A percentile compares a stretch with the other conserved stretches of the same genome.
Evolutionary conservation across 768 basidiomycete species (phyloP).

Genomic region (Boletus eberwhitei): DNA sequence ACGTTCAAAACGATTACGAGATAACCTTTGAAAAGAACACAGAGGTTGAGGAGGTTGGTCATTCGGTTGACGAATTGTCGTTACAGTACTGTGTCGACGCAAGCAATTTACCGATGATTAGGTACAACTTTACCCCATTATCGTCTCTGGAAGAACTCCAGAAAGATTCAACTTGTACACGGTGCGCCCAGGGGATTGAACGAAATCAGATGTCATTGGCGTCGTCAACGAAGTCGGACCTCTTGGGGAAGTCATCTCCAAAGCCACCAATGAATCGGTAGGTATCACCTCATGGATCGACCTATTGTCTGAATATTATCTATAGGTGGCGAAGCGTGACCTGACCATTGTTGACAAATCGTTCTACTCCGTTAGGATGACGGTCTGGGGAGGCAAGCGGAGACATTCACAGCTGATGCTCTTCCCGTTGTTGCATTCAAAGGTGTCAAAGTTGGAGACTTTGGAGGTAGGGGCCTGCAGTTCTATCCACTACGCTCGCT

Average conservation of each 20-base stretch:
- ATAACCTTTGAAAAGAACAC: conserved; percentile 81
- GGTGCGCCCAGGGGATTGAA: conserved; percentile 46
- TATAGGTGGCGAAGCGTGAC: conserved; percentile 84
- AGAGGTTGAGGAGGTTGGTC: conserved; percentile 75
- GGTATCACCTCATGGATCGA: not conserved
- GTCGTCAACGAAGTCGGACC: conserved; percentile 77
- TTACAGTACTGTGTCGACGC: conserved; percentile 81
- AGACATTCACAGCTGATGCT: conserved; percentile 60
- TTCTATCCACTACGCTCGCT: not conserved
- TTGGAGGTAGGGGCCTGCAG: conserved; percentile 56
- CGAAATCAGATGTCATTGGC: conserved; percentile 72
- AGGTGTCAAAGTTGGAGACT: conserved; percentile 90
- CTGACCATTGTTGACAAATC: conserved; percentile 85
- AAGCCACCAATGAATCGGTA: conserved; percentile 63
- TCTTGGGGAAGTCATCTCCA: conserved; percentile 68
- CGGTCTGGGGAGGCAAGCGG: conserved; percentile 94
- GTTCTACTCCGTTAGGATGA: conserved; percentile 73
- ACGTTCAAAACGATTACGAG: conserved; percentile 90
- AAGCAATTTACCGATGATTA: conserved; percentile 71
- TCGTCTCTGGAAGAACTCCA: conserved; percentile 54
- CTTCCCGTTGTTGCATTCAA: conserved; percentile 88
- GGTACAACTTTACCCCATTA: conserved; percentile 78
- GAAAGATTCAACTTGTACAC: conserved; percentile 81
- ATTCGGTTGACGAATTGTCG: conserved; percentile 4
- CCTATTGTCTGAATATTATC: conserved; percentile 1